Percentiles rank a stretch among this genome's conserved stretches.
Evolutionary conservation across 768 basidiomycete species (phyloP).

Genomic region (Suillus clintonianus): DNA sequence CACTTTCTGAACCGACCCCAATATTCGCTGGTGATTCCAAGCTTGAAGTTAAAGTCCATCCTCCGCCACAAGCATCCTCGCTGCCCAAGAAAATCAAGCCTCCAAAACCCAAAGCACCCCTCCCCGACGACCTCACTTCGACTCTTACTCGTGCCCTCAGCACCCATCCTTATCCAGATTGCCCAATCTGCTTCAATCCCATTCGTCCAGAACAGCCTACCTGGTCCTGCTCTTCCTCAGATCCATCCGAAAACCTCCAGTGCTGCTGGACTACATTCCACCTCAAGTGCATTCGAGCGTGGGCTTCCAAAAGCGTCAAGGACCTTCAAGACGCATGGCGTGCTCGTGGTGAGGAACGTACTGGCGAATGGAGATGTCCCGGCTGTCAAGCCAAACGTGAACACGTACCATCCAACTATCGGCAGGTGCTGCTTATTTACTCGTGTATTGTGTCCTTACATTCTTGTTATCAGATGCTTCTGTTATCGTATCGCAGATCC

Average conservation of each 20-base stretch:
- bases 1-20: constrained; percentile 28
- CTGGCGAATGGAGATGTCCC: constrained; percentile 90
- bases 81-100: constrained; percentile 9
- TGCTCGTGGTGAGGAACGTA: constrained; percentile 64
- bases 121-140: constrained; percentile 71
- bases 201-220: constrained; percentile 79
- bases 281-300: constrained; percentile 83
- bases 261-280: constrained; percentile 94
- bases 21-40: neutral
- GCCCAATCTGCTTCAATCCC: constrained; percentile 79
- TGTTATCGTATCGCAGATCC: constrained; percentile 78
- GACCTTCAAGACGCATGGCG: constrained; percentile 73
- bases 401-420: constrained; percentile 63
- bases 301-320: constrained; percentile 84
- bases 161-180: constrained; percentile 74
- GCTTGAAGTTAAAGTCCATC: neutral
- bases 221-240: constrained; percentile 82
- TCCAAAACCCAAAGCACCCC: constrained; percentile 12
- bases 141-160: constrained; percentile 65
- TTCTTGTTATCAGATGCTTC: constrained; percentile 63
- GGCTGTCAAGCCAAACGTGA: constrained; percentile 86
- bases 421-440: constrained; percentile 41
- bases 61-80: constrained; percentile 4
- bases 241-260: constrained; percentile 35
- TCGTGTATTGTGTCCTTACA: constrained; percentile 14